Percentiles rank a stretch among this genome's conserved stretches.
These are phyloP conservation scores for Phytophthora lateralis DNA, from an alignment of 352 stramenopile species.

Conservation along the genomic window DNA sequence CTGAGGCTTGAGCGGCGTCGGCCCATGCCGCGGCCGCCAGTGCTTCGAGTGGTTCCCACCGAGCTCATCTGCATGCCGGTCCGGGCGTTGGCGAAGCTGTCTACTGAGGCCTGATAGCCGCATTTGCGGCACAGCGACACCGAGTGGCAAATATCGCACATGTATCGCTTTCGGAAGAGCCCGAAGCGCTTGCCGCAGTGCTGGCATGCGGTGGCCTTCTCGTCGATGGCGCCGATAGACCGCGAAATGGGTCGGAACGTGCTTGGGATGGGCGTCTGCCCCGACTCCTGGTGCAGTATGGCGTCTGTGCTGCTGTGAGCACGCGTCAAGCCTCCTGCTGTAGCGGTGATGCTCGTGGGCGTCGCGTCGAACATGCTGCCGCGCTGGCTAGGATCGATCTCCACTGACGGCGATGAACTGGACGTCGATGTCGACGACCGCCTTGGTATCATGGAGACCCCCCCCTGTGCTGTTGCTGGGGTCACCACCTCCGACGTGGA, in stretches of 20 bases:
- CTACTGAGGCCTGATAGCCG: constrained; percentile 48
- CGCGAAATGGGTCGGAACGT: constrained; percentile 34
- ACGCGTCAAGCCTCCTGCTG: constrained; percentile 16
- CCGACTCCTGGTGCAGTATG: constrained; percentile 14
- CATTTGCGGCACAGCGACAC: constrained; percentile 65
- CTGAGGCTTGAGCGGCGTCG: constrained; percentile 33
- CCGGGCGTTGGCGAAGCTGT: constrained; percentile 42
- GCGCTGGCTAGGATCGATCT: constrained; percentile 30
- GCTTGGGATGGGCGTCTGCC: constrained; percentile 10
- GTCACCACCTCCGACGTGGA: constrained; percentile 34
- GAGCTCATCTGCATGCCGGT: constrained; percentile 35
- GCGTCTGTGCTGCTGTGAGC: constrained; percentile 27
- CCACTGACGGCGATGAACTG: constrained; percentile 35
- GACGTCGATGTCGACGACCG: constrained; percentile 42
- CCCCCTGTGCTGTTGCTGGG: constrained; percentile 7
- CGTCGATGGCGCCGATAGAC: constrained; percentile 26
- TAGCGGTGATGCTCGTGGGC: constrained; percentile 7
- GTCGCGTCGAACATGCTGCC: constrained; percentile 27
- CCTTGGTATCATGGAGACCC: constrained; percentile 24
- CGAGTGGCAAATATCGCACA: constrained; percentile 66
- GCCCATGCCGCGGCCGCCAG: constrained; percentile 15
- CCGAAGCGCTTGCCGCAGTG: constrained; percentile 69
- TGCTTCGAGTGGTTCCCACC: constrained; percentile 8
- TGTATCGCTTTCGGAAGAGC: constrained; percentile 56
- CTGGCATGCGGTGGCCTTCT: constrained; percentile 45